Percentiles rank a stretch among this genome's conserved stretches.
Evolutionary conservation across 106 monocot species (phyloP).

Genomic region (Gastrodia elata): DNA sequence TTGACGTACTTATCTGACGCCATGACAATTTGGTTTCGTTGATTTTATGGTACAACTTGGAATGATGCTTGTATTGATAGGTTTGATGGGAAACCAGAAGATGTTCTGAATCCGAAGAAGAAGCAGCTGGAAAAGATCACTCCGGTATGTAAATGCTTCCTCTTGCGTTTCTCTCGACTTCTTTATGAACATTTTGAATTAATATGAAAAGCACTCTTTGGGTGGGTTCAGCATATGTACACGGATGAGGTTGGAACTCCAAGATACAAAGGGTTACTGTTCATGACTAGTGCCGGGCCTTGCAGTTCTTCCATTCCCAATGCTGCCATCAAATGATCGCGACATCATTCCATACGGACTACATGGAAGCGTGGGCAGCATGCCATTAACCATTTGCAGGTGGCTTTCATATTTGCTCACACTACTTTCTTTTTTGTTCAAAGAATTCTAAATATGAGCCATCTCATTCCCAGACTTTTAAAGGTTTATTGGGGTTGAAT

Average conservation of each 20-base stretch:
- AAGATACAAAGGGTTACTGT: conserved; percentile 68
- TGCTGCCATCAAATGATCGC: conserved; percentile 56
- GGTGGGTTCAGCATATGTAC: conserved; percentile 58
- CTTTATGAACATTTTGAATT: neutral
- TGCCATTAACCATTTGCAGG: too few species aligned
- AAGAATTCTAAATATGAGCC: too few species aligned
- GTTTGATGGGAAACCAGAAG: conserved; percentile 85
- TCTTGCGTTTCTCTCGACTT: neutral
- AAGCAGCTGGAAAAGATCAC: conserved; percentile 97
- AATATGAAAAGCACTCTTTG: neutral
- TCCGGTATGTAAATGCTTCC: conserved; percentile 43
- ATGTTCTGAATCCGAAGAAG: conserved; percentile 93
- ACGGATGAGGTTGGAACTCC: conserved; percentile 74
- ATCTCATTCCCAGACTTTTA: too few species aligned
- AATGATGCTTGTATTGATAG: conserved; percentile 18
- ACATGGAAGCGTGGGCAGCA: too few species aligned
- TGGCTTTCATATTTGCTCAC: too few species aligned
- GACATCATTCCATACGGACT: neutral
- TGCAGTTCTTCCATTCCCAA: conserved; percentile 63
- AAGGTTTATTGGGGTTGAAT: too few species aligned
- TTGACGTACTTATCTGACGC: too few species aligned
- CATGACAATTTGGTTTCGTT: too few species aligned
- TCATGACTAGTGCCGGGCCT: conserved; percentile 76
- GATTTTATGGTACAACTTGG: too few species aligned
- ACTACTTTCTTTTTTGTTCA: too few species aligned